phyloP scores from a whole-genome alignment of 2,329 filamentous ascomycete species.

The Colletotrichum spaethianum region DNA sequence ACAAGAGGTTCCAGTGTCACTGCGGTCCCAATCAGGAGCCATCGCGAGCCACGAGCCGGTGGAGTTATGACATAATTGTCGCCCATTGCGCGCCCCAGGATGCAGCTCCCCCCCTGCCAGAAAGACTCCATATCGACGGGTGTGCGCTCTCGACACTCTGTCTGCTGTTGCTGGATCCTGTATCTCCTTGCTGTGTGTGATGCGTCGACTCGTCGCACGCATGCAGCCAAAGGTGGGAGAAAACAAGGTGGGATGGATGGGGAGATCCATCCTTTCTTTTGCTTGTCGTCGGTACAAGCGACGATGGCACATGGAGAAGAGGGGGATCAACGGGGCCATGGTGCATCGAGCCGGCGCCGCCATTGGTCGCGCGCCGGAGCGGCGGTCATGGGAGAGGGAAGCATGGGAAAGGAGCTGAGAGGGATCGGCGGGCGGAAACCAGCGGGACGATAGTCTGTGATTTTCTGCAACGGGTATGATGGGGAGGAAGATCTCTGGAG shows the following conservation, averaged over 20 bases:
- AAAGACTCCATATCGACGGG: slow-evolving; percentile 2
- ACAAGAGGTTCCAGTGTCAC: background rate
- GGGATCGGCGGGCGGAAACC: slow-evolving; percentile 40
- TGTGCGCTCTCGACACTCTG: background rate
- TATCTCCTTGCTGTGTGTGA: slow-evolving; percentile 11
- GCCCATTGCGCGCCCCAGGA: slow-evolving; percentile 17
- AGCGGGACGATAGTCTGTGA: slow-evolving; percentile 21
- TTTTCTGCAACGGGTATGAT: slow-evolving; percentile 13
- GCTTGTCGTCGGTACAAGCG: slow-evolving; percentile 7
- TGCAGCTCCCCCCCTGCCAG: slow-evolving; percentile 12
- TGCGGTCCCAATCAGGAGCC: slow-evolving; percentile 38
- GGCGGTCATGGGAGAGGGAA: background rate
- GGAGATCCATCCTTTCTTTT: background rate
- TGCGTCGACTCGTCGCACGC: slow-evolving; percentile 13
- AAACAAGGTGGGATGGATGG: slow-evolving; percentile 11
- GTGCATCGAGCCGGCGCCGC: background rate
- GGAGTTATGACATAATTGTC: slow-evolving; percentile 45
- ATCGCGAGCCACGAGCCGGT: slow-evolving; percentile 29
- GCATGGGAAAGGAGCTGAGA: background rate
- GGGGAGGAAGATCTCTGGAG: slow-evolving; percentile 2
- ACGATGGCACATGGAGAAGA: background rate
- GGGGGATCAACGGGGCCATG: background rate
- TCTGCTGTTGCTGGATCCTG: background rate
- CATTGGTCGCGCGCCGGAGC: background rate
- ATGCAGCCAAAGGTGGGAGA: slow-evolving; percentile 14